Percentiles rank a stretch among this genome's conserved stretches.
These are phyloP conservation scores for Endoconidiophora polonica DNA, from an alignment of 2,329 filamentous ascomycete species.

Conservation along the genomic window DNA sequence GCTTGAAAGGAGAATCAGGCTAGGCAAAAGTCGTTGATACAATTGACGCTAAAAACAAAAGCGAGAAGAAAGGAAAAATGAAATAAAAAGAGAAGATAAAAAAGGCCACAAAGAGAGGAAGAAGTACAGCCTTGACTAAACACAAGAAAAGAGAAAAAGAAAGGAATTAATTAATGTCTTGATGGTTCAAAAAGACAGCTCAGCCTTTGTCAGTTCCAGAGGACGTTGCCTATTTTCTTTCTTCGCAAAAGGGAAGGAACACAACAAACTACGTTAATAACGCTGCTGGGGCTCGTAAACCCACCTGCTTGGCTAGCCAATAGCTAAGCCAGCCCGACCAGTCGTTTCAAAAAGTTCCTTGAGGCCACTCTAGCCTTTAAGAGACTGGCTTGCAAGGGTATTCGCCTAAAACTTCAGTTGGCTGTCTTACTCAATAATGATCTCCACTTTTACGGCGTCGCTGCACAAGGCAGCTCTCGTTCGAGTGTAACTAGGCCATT, in stretches of 20 bases:
- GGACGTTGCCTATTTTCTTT: neutral
- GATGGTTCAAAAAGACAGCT: conserved; percentile 7
- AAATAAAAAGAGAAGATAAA: conserved; percentile 17
- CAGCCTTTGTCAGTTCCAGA: conserved; percentile 8
- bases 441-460: neutral
- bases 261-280: neutral
- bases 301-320: too few species aligned
- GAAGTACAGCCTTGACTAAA: neutral
- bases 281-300: neutral
- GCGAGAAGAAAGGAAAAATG: neutral
- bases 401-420: neutral
- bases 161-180: neutral
- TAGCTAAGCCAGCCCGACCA: neutral
- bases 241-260: conserved; percentile 2
- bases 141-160: conserved; percentile 1
- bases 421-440: neutral
- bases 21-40: neutral
- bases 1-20: neutral
- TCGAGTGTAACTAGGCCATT: neutral
- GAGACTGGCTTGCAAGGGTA: neutral
- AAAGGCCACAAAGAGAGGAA: conserved; percentile 5
- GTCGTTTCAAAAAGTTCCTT: neutral
- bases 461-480: too few species aligned
- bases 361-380: conserved; percentile 5
- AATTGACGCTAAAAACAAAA: neutral